Percentiles rank a stretch among this genome's conserved stretches.
Conservation (phyloP, 495 filamentous ascomycete genomes). For the Paragyromitra xinjiangensis region DNA sequence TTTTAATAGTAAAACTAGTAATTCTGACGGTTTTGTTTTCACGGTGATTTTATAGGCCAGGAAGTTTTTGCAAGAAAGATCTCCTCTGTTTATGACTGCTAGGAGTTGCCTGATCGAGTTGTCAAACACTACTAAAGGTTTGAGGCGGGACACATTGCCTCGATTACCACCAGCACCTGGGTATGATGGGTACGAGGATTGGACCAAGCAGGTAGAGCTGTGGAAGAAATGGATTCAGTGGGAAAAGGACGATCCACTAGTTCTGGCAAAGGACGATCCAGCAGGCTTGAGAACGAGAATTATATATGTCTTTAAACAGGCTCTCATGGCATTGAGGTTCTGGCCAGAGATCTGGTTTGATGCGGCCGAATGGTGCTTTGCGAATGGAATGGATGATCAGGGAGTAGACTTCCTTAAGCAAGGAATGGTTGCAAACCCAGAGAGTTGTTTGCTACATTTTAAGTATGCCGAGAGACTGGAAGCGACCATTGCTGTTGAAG, state of each 20-base stretch:
- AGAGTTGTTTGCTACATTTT: conserved; percentile 88
- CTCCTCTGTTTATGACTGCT: conserved; percentile 91
- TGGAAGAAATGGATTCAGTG: conserved; percentile 94
- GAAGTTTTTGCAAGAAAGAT: conserved; percentile 90
- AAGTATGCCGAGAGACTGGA: conserved; percentile 89
- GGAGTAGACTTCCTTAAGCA: conserved; percentile 74
- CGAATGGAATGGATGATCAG: conserved; percentile 73
- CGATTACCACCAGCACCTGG: conserved; percentile 81
- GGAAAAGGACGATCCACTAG: conserved; percentile 91
- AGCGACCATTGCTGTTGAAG: conserved; percentile 70
- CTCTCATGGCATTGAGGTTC: conserved; percentile 90
- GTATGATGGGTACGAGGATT: conserved; percentile 87
- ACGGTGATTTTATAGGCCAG: conserved; percentile 69
- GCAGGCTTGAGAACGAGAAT: conserved; percentile 77
- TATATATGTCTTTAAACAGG: conserved; percentile 90
- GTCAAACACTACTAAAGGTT: conserved; percentile 80
- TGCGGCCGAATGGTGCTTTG: conserved; percentile 90
- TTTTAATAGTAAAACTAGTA: conserved; percentile 19
- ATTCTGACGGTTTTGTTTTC: conserved; percentile 52
- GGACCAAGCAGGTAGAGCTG: conserved; percentile 81
- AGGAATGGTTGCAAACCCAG: conserved; percentile 88
- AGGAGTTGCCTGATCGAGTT: conserved; percentile 82
- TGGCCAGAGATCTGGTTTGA: conserved; percentile 96
- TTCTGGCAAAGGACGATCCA: conserved; percentile 79
- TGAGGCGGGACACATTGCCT: conserved; percentile 80